These are phyloP conservation scores for Lachnellula hyalina DNA, from an alignment of 2,329 filamentous ascomycete species.

Conservation along the genomic window DNA sequence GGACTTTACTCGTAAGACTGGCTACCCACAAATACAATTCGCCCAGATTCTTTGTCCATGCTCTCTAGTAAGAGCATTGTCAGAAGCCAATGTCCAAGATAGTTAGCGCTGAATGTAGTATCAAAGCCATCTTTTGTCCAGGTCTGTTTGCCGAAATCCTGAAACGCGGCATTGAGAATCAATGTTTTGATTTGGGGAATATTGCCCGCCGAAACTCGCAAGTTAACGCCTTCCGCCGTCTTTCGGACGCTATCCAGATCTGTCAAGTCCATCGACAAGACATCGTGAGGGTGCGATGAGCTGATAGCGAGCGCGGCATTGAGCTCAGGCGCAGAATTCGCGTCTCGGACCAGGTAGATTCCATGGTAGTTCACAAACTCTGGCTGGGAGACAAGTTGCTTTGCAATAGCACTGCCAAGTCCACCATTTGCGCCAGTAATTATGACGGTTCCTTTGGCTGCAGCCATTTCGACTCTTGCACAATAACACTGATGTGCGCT, in stretches of 20 bases:
- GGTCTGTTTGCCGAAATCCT: conserved; percentile 20
- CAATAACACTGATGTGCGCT: not conserved
- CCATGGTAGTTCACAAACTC: conserved; percentile 13
- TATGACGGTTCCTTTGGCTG: conserved; percentile 19
- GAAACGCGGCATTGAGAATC: conserved; percentile 20
- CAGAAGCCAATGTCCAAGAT: conserved; percentile 32
- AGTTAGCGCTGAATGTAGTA: conserved; percentile 31
- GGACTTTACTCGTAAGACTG: conserved; percentile 30
- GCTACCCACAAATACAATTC: conserved; percentile 32
- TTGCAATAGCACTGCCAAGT: conserved; percentile 18
- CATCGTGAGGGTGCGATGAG: conserved; percentile 1
- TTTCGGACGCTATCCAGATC: conserved; percentile 8
- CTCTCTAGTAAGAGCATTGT: conserved; percentile 31
- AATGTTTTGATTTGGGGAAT: conserved; percentile 21
- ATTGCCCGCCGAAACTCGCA: conserved; percentile 10
- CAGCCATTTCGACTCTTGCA: not conserved
- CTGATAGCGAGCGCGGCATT: not conserved
- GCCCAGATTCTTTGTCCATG: conserved; percentile 30
- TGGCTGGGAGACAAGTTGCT: conserved; percentile 10
- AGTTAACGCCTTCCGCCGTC: conserved; percentile 16
- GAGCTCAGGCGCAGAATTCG: not conserved
- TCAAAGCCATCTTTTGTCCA: conserved; percentile 33
- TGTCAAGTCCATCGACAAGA: conserved; percentile 5
- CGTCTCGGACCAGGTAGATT: conserved; percentile 21
- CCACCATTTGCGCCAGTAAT: conserved; percentile 26